A percentile compares a stretch with the other conserved stretches of the same genome.
Evolutionary conservation across 352 stramenopile species (phyloP).

Genomic region (Pythium biforme): DNA sequence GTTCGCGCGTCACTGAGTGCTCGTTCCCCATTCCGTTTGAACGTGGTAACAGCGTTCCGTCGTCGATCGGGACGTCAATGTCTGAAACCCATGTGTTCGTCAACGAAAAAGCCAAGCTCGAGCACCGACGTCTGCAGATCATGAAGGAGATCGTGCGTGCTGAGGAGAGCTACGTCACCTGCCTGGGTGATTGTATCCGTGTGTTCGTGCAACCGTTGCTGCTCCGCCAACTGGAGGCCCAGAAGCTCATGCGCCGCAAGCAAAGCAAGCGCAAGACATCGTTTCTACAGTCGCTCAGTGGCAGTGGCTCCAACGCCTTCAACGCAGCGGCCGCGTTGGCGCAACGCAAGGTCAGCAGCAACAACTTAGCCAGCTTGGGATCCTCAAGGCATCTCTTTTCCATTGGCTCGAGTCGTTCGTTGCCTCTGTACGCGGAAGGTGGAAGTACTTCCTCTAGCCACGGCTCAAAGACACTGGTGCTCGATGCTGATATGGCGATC

Average conservation of each 20-base stretch:
- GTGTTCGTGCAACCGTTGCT: conserved; percentile 82
- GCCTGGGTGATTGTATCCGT: conserved; percentile 80
- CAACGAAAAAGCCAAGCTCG: conserved; percentile 53
- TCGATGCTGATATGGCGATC: conserved; percentile 84
- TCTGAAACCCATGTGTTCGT: conserved; percentile 29
- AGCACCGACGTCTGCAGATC: conserved; percentile 69
- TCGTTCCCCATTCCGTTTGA: conserved; percentile 43
- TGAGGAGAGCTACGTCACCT: conserved; percentile 82
- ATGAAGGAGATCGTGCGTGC: conserved; percentile 83
- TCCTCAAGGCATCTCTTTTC: conserved; percentile 21
- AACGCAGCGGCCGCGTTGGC: conserved; percentile 29
- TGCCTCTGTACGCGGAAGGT: background rate
- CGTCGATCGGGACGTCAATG: background rate
- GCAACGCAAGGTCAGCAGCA: conserved; percentile 42
- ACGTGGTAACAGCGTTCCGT: conserved; percentile 35
- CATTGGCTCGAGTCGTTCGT: conserved; percentile 18
- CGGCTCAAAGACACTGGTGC: conserved; percentile 47
- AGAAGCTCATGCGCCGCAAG: conserved; percentile 54
- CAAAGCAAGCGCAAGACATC: conserved; percentile 70
- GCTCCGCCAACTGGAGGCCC: conserved; percentile 74
- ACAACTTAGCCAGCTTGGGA: conserved; percentile 46
- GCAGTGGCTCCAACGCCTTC: conserved; percentile 36
- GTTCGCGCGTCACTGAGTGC: conserved; percentile 56
- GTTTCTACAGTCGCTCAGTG: conserved; percentile 51
- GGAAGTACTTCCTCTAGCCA: too few species aligned